These are phyloP conservation scores for Pythium pyrilobum DNA, from an alignment of 352 stramenopile species.

Conservation along the genomic window DNA sequence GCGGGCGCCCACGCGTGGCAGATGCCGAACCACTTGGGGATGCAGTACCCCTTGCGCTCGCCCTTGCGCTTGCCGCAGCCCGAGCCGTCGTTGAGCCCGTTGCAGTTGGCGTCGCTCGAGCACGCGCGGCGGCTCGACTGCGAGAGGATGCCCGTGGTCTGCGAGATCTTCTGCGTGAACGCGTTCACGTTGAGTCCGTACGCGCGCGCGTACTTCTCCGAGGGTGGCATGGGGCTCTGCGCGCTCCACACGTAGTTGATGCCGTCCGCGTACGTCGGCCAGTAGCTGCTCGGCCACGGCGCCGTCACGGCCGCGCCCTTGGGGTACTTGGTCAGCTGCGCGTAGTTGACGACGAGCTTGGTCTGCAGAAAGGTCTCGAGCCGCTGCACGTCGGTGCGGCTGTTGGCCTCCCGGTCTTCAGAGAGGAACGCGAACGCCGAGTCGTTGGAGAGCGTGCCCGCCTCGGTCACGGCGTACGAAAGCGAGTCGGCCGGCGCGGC, in stretches of 20 bases:
- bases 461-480: neutral
- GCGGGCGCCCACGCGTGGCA: constrained; percentile 16
- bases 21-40: constrained; percentile 10
- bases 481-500: neutral
- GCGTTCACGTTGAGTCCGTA: constrained; percentile 10
- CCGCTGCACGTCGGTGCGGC: constrained; percentile 3
- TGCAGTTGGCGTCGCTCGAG: constrained; percentile 1
- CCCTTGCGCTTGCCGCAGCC: neutral
- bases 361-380: constrained; percentile 13
- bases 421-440: no score
- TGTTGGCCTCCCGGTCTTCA: constrained; percentile 5
- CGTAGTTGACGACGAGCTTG: constrained; percentile 12
- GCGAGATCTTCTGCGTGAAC: constrained; percentile 16
- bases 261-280: constrained; percentile 17
- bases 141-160: constrained; percentile 5
- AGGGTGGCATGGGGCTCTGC: neutral
- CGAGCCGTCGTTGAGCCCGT: neutral
- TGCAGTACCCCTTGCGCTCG: constrained; percentile 3
- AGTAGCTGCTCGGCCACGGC: constrained; percentile 17
- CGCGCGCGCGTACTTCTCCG: constrained; percentile 17
- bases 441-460: no score
- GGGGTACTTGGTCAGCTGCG: constrained; percentile 19
- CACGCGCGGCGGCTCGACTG: neutral
- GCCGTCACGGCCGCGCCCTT: neutral
- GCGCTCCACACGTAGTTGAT: constrained; percentile 19